Conservation (phyloP, 2,329 filamentous ascomycete genomes). For the Drechslerella dactyloides region DNA sequence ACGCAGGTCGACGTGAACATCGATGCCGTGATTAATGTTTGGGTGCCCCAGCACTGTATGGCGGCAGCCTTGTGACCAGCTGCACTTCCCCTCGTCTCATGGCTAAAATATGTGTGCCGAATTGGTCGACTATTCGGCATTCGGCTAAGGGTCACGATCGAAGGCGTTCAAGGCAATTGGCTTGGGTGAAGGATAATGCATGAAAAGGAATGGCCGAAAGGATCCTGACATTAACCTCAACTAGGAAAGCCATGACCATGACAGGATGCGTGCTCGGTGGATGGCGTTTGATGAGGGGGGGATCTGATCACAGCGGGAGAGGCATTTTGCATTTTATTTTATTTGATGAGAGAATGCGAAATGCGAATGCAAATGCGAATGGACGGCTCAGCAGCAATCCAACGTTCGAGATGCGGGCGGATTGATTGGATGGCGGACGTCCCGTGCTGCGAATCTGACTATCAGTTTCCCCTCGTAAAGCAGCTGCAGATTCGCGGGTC, state of each 20-base stretch:
- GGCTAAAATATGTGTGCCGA: slow-evolving; percentile 37
- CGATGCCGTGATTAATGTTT: slow-evolving; percentile 1
- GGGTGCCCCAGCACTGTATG: slow-evolving; percentile 7
- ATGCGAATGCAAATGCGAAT: slow-evolving; percentile 3
- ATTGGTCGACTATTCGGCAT: slow-evolving; percentile 24
- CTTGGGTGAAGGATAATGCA: slow-evolving; percentile 17
- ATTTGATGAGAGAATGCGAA: slow-evolving; percentile 7
- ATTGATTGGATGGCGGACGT: slow-evolving; percentile 8
- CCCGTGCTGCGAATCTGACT: not conserved
- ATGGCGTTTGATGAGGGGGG: not conserved
- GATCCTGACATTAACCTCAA: slow-evolving; percentile 43
- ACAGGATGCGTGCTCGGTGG: slow-evolving; percentile 19
- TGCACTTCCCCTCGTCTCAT: slow-evolving; percentile 49
- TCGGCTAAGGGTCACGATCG: slow-evolving; percentile 50
- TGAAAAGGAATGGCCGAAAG: slow-evolving; percentile 16
- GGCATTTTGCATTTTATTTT: slow-evolving; percentile 34
- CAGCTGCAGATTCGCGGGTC: not conserved
- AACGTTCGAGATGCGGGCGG: not conserved
- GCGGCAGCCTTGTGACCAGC: slow-evolving; percentile 46
- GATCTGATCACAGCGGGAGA: slow-evolving; percentile 23
- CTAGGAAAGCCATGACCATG: slow-evolving; percentile 49
- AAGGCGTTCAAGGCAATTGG: slow-evolving; percentile 24
- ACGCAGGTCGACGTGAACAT: slow-evolving; percentile 11
- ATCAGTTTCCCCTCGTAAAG: slow-evolving; percentile 16
- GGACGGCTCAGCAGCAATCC: not conserved